These are phyloP conservation scores for Collybia mongolica DNA, from an alignment of 768 basidiomycete species.

Conservation along the genomic window DNA sequence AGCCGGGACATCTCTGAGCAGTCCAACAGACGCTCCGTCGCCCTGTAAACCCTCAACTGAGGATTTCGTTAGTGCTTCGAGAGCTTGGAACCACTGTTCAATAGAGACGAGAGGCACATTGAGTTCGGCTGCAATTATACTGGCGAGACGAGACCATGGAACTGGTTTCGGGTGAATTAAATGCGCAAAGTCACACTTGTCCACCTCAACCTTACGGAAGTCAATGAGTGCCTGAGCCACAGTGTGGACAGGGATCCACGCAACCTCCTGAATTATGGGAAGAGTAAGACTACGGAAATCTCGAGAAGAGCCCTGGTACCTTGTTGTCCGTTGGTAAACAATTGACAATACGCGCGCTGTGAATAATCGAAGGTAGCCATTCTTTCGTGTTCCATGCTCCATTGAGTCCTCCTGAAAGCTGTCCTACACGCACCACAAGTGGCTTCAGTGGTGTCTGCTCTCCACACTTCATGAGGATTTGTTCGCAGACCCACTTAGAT, in stretches of 20 bases:
- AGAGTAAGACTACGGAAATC: no score
- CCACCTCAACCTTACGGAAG: slow-evolving; percentile 16
- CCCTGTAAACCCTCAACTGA: no score
- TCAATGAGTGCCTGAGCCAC: slow-evolving; percentile 24
- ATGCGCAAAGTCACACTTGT: slow-evolving; percentile 19
- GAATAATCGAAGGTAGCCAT: slow-evolving; percentile 34
- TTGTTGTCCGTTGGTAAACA: slow-evolving; percentile 23
- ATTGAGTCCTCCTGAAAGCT: slow-evolving; percentile 31
- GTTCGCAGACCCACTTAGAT: slow-evolving; percentile 32
- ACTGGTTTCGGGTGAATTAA: slow-evolving; percentile 33
- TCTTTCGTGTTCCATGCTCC: slow-evolving; percentile 38
- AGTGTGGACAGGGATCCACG: slow-evolving; percentile 28
- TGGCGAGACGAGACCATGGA: slow-evolving; percentile 8
- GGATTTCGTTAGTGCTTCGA: no score
- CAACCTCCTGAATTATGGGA: slow-evolving; percentile 12
- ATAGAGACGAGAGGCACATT: no score
- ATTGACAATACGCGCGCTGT: slow-evolving; percentile 30
- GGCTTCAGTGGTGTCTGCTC: slow-evolving; percentile 27
- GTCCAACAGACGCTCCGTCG: no score
- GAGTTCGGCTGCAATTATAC: no score
- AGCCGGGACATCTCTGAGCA: no score
- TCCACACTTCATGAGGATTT: slow-evolving; percentile 17
- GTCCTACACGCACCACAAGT: slow-evolving; percentile 32
- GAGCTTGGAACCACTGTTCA: no score
- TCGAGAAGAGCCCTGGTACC: slow-evolving; percentile 18